Conservation (phyloP, 192 early-diverging fungal species). For the Coemansia javaensis region DNA sequence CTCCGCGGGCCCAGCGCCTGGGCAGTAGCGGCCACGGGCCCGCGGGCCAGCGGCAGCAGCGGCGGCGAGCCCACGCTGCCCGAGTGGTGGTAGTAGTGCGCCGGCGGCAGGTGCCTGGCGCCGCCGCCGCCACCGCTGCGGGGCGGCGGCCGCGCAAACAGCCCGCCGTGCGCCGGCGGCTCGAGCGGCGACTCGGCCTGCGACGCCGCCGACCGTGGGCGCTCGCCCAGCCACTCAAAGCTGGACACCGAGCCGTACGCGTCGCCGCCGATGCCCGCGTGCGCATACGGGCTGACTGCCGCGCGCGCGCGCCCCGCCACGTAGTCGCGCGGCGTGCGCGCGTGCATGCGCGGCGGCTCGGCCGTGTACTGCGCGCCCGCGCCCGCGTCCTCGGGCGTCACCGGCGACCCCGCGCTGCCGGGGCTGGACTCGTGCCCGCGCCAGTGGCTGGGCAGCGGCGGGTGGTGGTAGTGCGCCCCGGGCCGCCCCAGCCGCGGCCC, state of each 20-base stretch:
- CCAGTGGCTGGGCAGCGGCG: constrained; percentile 51
- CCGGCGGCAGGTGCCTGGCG: too few relatives aligned
- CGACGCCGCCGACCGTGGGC: constrained; percentile 37
- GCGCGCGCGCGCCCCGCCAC: constrained; percentile 15
- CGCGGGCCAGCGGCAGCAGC: constrained; percentile 21
- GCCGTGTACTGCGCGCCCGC: constrained; percentile 14
- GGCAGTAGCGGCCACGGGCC: constrained; percentile 1
- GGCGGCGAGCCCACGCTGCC: constrained; percentile 26
- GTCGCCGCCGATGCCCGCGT: constrained; percentile 26
- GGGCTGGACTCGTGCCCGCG: constrained; percentile 44
- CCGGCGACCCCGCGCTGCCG: constrained; percentile 40
- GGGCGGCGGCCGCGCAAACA: constrained; percentile 31
- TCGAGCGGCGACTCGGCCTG: constrained; percentile 46
- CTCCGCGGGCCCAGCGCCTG: constrained; percentile 11
- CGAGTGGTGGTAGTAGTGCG: constrained; percentile 31
- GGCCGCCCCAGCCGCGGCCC: constrained; percentile 27
- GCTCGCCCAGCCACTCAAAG: constrained; percentile 36
- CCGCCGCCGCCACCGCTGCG: too few relatives aligned
- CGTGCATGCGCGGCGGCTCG: constrained; percentile 17
- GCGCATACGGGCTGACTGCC: constrained; percentile 14
- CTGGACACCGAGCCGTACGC: constrained; percentile 44
- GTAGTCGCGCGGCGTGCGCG: constrained; percentile 19
- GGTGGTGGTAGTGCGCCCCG: constrained; percentile 34
- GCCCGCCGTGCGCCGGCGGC: constrained; percentile 13
- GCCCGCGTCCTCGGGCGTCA: constrained; percentile 36